Evolutionary conservation across 768 basidiomycete species (phyloP).

Genomic region (Solioccasus polychromus): DNA sequence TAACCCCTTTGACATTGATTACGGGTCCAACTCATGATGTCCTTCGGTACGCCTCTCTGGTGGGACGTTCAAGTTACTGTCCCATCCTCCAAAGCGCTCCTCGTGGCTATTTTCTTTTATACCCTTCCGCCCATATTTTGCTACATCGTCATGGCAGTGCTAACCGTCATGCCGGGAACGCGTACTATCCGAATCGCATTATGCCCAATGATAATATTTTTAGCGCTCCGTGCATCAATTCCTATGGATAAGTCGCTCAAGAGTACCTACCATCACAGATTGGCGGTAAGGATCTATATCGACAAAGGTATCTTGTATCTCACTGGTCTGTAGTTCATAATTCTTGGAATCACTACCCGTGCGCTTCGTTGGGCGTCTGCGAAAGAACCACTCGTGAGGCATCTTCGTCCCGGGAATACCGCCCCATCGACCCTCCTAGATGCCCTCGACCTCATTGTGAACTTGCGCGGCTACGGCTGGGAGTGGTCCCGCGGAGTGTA

Average conservation of each 20-base stretch:
- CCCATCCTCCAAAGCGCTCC: too few species aligned
- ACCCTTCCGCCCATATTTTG: constrained; percentile 42
- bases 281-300: constrained; percentile 6
- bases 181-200: constrained; percentile 42
- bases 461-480: constrained; percentile 59
- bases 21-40: too few species aligned
- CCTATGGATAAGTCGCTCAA: constrained; percentile 7
- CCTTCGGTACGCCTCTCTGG: too few species aligned
- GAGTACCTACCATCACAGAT: constrained; percentile 2
- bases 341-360: constrained; percentile 12
- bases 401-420: not conserved
- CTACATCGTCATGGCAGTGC: constrained; percentile 49
- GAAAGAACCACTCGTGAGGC: constrained; percentile 8
- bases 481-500: constrained; percentile 42
- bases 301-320: not conserved
- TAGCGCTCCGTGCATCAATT: constrained; percentile 37
- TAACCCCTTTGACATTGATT: too few species aligned
- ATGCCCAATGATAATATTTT: constrained; percentile 43
- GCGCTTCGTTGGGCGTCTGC: constrained; percentile 14
- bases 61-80: too few species aligned
- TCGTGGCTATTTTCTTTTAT: constrained; percentile 18
- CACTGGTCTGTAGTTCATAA: constrained; percentile 9
- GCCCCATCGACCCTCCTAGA: constrained; percentile 25
- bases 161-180: constrained; percentile 47
- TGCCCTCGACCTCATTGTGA: constrained; percentile 48